Conservation (phyloP, 2,329 filamentous ascomycete genomes). For the Acrocalymma vagum region DNA sequence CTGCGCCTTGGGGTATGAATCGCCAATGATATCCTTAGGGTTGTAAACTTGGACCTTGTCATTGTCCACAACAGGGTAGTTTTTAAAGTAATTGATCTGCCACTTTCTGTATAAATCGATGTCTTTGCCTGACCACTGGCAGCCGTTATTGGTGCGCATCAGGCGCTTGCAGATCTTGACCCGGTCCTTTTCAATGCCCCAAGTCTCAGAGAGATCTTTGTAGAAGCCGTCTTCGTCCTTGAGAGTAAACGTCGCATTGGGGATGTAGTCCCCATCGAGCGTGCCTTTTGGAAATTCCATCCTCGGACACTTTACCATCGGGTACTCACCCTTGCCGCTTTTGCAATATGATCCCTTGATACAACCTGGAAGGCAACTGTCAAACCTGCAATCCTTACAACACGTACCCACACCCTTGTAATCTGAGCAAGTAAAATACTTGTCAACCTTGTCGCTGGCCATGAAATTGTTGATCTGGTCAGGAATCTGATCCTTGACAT, state of each 20-base stretch:
- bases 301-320: slow-evolving; percentile 10
- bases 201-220: slow-evolving; percentile 10
- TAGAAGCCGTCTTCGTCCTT: slow-evolving; percentile 9
- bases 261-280: neutral
- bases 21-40: slow-evolving; percentile 14
- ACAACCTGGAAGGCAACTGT: slow-evolving; percentile 1
- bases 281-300: slow-evolving; percentile 1
- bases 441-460: slow-evolving; percentile 9
- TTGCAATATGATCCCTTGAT: slow-evolving; percentile 7
- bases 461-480: slow-evolving; percentile 14
- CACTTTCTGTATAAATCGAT: no score
- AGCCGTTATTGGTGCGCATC: slow-evolving; percentile 16
- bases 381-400: slow-evolving; percentile 6
- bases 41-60: slow-evolving; percentile 16
- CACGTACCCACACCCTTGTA: neutral
- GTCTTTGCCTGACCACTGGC: slow-evolving; percentile 9
- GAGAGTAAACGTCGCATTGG: slow-evolving; percentile 11
- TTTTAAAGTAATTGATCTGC: slow-evolving; percentile 10
- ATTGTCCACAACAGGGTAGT: slow-evolving; percentile 11
- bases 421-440: slow-evolving; percentile 10
- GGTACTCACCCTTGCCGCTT: neutral
- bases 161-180: slow-evolving; percentile 5
- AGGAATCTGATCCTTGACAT: slow-evolving; percentile 6
- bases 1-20: slow-evolving; percentile 8
- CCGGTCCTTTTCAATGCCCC: slow-evolving; percentile 13